Percentiles rank a stretch among this genome's conserved stretches.
phyloP scores from a whole-genome alignment of 768 basidiomycete genomes.

The Tulasnella sp. region DNA sequence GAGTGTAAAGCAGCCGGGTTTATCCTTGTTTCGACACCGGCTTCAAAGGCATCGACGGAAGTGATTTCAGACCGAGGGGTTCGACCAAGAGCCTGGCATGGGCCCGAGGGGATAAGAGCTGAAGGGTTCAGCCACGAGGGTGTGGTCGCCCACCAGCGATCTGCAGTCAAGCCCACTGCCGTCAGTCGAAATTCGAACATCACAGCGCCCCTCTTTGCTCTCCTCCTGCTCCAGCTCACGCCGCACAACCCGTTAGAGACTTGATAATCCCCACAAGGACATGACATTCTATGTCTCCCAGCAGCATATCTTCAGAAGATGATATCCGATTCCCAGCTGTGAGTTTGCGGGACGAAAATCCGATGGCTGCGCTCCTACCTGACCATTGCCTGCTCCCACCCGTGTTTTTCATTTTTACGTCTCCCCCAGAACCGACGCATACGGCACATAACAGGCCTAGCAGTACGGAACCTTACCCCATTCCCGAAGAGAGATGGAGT shows the following conservation, averaged over 20 bases:
- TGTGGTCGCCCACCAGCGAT: not conserved
- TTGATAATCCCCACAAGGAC: not conserved
- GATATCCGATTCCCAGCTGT: not conserved
- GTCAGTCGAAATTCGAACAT: constrained; percentile 12
- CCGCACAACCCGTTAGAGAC: not conserved
- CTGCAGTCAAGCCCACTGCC: not conserved
- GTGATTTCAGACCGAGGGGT: not conserved
- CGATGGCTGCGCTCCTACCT: not conserved
- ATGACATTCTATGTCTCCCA: not conserved
- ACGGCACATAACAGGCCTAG: constrained; percentile 30
- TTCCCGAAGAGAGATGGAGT: constrained; percentile 24
- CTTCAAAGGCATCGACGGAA: not conserved
- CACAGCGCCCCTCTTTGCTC: not conserved
- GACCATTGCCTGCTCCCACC: not conserved
- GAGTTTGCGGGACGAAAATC: not conserved
- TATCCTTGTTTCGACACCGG: not conserved
- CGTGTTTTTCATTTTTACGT: not conserved
- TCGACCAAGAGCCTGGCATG: not conserved
- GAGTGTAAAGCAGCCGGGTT: not conserved
- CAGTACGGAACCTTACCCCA: constrained; percentile 29
- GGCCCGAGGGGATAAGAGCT: not conserved
- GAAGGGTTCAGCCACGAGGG: not conserved
- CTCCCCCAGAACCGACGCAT: constrained; percentile 27
- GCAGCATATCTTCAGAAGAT: not conserved
- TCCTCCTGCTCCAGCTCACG: not conserved